phyloP scores from a whole-genome alignment of 495 filamentous ascomycete genomes.

The Copromyces sp. region DNA sequence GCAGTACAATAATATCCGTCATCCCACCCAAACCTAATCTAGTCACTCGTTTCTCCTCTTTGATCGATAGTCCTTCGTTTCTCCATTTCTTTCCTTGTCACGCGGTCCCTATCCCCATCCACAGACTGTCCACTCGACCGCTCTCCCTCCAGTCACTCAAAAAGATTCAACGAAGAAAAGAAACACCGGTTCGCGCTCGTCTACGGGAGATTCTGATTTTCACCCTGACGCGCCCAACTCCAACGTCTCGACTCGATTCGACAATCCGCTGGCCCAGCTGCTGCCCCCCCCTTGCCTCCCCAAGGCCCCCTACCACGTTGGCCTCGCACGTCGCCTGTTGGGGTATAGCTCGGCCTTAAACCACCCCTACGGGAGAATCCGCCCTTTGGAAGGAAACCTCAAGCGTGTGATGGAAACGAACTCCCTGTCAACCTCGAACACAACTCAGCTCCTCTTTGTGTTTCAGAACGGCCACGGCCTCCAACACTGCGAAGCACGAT shows the following conservation, averaged over 20 bases:
- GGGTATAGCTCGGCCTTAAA: neutral
- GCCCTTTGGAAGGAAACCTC: neutral
- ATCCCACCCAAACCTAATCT: neutral
- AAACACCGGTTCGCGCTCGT: neutral
- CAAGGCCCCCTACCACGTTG: neutral
- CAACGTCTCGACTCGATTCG: neutral
- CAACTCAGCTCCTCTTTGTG: slow-evolving; percentile 31
- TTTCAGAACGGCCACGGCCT: slow-evolving; percentile 34
- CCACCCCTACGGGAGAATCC: neutral
- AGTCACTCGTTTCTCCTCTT: neutral
- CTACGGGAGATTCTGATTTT: neutral
- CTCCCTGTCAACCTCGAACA: slow-evolving; percentile 24
- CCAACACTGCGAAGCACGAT: slow-evolving; percentile 20
- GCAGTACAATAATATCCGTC: neutral
- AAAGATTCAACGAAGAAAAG: neutral
- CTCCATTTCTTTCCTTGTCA: neutral
- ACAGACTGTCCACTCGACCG: neutral
- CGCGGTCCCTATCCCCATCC: neutral
- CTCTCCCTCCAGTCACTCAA: neutral
- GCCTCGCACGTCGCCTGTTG: neutral
- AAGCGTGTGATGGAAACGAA: slow-evolving; percentile 12
- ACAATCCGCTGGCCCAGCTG: neutral
- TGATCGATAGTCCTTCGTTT: neutral
- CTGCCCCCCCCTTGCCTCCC: slow-evolving; percentile 5
- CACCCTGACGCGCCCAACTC: neutral